Conservation (phyloP, 306 rosid species). For the Vigna nakashimae region DNA sequence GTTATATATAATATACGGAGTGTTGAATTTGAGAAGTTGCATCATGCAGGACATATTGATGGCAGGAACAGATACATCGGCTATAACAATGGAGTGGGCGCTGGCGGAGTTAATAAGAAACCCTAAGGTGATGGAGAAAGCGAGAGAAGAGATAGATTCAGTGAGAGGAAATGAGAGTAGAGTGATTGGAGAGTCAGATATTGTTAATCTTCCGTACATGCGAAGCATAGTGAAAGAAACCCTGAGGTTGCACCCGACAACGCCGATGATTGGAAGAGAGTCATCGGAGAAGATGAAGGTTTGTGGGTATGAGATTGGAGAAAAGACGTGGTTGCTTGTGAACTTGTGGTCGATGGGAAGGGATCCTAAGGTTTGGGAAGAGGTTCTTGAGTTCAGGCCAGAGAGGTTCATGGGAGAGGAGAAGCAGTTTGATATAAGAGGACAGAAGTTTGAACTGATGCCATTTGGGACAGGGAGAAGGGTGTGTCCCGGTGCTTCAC, state of each 20-base stretch:
- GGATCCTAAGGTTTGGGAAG: conserved; percentile 65
- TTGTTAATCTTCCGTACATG: conserved; percentile 65
- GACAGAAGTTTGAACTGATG: conserved; percentile 58
- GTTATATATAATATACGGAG: too few relatives aligned
- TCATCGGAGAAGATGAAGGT: conserved; percentile 49
- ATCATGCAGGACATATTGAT: conserved; percentile 54
- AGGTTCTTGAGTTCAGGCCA: conserved; percentile 67
- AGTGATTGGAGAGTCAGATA: conserved; percentile 65
- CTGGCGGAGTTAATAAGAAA: conserved; percentile 65
- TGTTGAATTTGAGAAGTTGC: not conserved
- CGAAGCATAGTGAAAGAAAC: conserved; percentile 80
- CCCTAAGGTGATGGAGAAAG: conserved; percentile 67
- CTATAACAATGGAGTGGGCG: conserved; percentile 61
- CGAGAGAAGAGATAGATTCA: conserved; percentile 64
- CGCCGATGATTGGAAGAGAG: conserved; percentile 63
- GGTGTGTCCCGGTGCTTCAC: conserved; percentile 37
- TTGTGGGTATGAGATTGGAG: conserved; percentile 65
- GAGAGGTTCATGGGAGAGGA: conserved; percentile 60
- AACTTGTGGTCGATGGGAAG: conserved; percentile 77
- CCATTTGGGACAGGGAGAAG: conserved; percentile 67
- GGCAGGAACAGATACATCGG: conserved; percentile 66
- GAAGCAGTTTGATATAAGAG: conserved; percentile 55
- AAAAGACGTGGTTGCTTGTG: conserved; percentile 51
- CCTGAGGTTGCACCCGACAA: conserved; percentile 71
- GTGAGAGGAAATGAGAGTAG: conserved; percentile 51